Conservation (phyloP, 2,329 filamentous ascomycete genomes). For the Pseudocercospora vitis region DNA sequence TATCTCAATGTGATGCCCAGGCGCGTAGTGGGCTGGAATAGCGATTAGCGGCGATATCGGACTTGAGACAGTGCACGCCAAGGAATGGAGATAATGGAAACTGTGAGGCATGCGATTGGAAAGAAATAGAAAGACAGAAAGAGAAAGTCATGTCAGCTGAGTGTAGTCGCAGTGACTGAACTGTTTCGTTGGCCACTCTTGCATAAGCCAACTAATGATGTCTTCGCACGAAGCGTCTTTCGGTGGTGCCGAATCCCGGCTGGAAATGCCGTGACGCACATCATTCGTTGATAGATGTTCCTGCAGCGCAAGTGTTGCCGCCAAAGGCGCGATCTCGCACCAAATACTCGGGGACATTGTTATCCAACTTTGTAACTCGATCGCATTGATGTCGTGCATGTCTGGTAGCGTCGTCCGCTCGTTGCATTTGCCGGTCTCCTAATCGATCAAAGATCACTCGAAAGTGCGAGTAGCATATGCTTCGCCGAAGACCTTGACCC, state of each 20-base stretch:
- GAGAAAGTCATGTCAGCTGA: neutral
- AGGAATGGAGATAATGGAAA: neutral
- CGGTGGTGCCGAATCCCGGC: slow-evolving; percentile 16
- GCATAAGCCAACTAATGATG: neutral
- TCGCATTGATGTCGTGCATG: too few species aligned
- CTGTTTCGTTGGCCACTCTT: slow-evolving; percentile 1
- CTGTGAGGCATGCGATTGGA: neutral
- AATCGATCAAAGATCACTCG: too few species aligned
- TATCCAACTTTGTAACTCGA: too few species aligned
- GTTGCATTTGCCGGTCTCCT: too few species aligned
- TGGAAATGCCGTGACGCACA: neutral
- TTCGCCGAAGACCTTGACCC: too few species aligned
- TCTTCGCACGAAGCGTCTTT: slow-evolving; percentile 3
- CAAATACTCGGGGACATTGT: neutral
- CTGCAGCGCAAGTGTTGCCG: neutral
- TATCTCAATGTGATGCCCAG: neutral
- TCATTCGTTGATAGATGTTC: neutral
- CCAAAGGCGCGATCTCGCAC: neutral
- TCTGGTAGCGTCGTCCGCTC: too few species aligned
- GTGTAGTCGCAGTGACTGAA: neutral
- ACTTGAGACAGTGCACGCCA: slow-evolving; percentile 9
- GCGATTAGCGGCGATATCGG: slow-evolving; percentile 16
- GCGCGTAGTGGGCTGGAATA: slow-evolving; percentile 1
- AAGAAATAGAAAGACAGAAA: neutral
- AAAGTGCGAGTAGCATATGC: too few species aligned